Evolutionary conservation across 2,329 filamentous ascomycete genomes (phyloP).

Genomic region (Hypoxylon sp.): DNA sequence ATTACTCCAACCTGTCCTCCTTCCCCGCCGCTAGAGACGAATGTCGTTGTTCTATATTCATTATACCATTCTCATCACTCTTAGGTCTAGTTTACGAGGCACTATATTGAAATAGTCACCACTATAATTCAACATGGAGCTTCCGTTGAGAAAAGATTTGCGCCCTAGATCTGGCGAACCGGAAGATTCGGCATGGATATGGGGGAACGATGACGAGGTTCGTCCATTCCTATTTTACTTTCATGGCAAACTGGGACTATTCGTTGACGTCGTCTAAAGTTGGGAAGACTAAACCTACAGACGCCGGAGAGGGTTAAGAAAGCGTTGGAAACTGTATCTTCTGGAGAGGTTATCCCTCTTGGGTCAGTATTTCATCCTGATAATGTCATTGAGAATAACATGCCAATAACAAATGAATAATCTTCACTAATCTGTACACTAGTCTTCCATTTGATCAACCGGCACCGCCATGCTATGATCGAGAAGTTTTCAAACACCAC

Average conservation of each 20-base stretch:
- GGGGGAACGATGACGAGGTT: slow-evolving; percentile 39
- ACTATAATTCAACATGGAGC: slow-evolving; percentile 18
- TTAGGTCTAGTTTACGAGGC: background rate
- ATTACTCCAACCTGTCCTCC: background rate
- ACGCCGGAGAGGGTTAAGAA: slow-evolving; percentile 42
- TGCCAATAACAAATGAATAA: background rate
- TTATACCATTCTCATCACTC: background rate
- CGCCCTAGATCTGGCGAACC: slow-evolving; percentile 35
- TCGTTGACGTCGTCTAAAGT: slow-evolving; percentile 12
- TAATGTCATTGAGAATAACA: background rate
- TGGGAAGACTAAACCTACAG: slow-evolving; percentile 39
- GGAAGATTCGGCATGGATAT: slow-evolving; percentile 42
- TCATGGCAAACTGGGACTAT: background rate
- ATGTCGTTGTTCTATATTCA: background rate
- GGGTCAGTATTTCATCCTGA: slow-evolving; percentile 4
- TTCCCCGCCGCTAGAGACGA: slow-evolving; percentile 10
- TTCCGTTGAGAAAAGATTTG: slow-evolving; percentile 40
- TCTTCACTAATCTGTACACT: slow-evolving; percentile 14
- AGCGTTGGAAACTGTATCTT: slow-evolving; percentile 27
- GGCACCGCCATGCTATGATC: slow-evolving; percentile 27
- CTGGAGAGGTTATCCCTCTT: slow-evolving; percentile 34
- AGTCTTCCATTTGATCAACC: slow-evolving; percentile 38
- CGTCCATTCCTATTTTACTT: background rate
- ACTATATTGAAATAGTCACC: background rate
- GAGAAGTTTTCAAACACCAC: slow-evolving; percentile 31